Base-by-base conservation (phyloP, 257 asterid genomes). In the Solanum lycopersicoides region DNA sequence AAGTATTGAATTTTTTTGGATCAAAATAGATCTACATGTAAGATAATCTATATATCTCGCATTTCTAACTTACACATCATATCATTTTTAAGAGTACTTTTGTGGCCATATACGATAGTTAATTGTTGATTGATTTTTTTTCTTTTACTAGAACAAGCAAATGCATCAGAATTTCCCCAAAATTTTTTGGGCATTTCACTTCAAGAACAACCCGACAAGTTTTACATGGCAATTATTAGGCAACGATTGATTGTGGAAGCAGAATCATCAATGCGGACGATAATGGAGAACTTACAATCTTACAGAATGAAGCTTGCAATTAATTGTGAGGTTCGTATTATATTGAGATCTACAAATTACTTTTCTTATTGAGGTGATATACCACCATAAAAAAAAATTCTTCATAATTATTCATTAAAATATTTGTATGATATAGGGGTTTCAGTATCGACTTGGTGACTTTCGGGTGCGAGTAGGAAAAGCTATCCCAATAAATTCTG, bases 281-380 rank as follows among this genome's bases (percentile, higher is more conserved):
- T 95, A 87, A 97, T 97, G 99, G 99, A 97, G 89, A 95, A 95
- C 88, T 89, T 95, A 88, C 98, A 97, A 87, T 71, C 77, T 32
- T 71, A 71, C 25, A 34, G 15, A 71, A 68, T 7, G 75, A 68
- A 32, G 39, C 12, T 13, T 68, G 1, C 21, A 14, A 12, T 68
- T 68, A 68, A 13, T 68, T 71, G 34, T 71, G 77, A 71, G 77
- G 77, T 71, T 32, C 15, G 42, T 32, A 32, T 71, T 66, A 28
- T 28, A 0, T 13, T 66, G 20, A 0, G 20, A 66, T 28, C 20
- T 66, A 2, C 37, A 66, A 25, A 66, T 66, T 32, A 71, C 16
- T 32, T 73, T 28, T 74, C 82, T 11, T n/a, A 76, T 45, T 45
- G 50, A 12, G 50, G 12, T 45, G 50, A 45, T 45, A 45, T 45